Conservation (phyloP, 805 yeast species). For the Candida silvatica region DNA sequence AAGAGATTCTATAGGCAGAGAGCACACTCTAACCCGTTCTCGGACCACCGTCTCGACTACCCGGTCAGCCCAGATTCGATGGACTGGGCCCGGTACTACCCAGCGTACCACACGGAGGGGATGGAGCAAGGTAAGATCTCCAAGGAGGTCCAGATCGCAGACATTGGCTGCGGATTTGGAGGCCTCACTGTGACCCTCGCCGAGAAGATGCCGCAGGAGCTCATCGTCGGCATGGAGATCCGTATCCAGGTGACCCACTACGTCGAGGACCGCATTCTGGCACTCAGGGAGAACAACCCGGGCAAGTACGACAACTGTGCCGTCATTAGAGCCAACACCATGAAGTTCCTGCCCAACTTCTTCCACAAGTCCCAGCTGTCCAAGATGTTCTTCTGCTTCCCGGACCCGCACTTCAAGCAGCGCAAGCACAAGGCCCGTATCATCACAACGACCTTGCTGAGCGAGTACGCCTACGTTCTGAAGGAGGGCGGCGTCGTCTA, state of each 20-base stretch:
- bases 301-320: conserved; percentile 68
- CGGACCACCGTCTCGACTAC: conserved; percentile 88
- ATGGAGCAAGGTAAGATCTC: conserved; percentile 30
- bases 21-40: conserved; percentile 96
- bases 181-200: conserved; percentile 79
- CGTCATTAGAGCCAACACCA: conserved; percentile 90
- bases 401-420: conserved; percentile 98
- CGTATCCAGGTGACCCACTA: conserved; percentile 96
- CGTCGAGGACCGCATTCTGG: conserved; percentile 91
- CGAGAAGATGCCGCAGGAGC: conserved; percentile 61
- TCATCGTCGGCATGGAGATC: conserved; percentile 93
- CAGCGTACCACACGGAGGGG: conserved; percentile 36
- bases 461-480: conserved; percentile 89
- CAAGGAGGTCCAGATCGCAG: conserved; percentile 75
- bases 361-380: conserved; percentile 74
- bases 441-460: conserved; percentile 76
- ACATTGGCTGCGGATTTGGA: conserved; percentile 97
- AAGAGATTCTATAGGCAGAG: conserved; percentile 90
- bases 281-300: conserved; percentile 55
- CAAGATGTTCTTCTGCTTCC: conserved; percentile 96
- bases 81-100: conserved; percentile 82
- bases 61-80: conserved; percentile 73
- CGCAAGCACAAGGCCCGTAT: conserved; percentile 97
- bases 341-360: conserved; percentile 95
- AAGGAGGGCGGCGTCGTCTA: conserved; percentile 82